phyloP scores from a whole-genome alignment of 2,329 filamentous ascomycete genomes.

The Chaetoscypha palmicola region DNA sequence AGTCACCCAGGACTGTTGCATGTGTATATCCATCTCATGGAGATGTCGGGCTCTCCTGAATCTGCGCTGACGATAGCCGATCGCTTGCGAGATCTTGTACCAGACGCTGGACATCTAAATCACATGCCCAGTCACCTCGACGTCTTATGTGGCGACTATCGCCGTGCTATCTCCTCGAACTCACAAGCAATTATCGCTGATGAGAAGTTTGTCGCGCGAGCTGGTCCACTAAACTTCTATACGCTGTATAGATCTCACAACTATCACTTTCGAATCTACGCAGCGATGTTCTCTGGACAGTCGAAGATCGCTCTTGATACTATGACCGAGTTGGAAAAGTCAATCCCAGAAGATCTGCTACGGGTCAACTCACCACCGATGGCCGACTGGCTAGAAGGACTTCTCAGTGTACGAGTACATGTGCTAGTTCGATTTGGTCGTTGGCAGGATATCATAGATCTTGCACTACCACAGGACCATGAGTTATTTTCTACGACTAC shows the following conservation, averaged over 20 bases:
- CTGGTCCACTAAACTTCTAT: slow-evolving; percentile 65
- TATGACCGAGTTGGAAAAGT: slow-evolving; percentile 49
- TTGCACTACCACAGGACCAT: slow-evolving; percentile 50
- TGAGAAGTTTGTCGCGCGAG: slow-evolving; percentile 52
- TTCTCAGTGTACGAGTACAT: slow-evolving; percentile 60
- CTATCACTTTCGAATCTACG: slow-evolving; percentile 69
- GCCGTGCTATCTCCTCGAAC: slow-evolving; percentile 59
- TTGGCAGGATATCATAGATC: slow-evolving; percentile 58
- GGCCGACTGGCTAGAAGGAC: slow-evolving; percentile 73
- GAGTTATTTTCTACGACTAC: slow-evolving; percentile 62
- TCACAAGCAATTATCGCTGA: slow-evolving; percentile 60
- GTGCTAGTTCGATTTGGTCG: slow-evolving; percentile 65
- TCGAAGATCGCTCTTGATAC: slow-evolving; percentile 56
- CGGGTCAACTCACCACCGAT: slow-evolving; percentile 61
- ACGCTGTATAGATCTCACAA: slow-evolving; percentile 69
- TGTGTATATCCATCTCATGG: slow-evolving; percentile 71
- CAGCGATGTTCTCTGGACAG: slow-evolving; percentile 69
- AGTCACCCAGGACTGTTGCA: slow-evolving; percentile 66
- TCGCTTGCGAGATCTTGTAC: slow-evolving; percentile 54
- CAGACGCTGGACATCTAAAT: slow-evolving; percentile 62
- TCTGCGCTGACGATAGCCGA: slow-evolving; percentile 54
- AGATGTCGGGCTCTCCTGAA: slow-evolving; percentile 65
- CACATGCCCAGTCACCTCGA: slow-evolving; percentile 78
- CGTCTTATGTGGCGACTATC: slow-evolving; percentile 65
- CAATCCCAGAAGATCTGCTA: slow-evolving; percentile 57